Conservation (phyloP, 179 eudicot genomes). For the Heliamphora pulchella region DNA sequence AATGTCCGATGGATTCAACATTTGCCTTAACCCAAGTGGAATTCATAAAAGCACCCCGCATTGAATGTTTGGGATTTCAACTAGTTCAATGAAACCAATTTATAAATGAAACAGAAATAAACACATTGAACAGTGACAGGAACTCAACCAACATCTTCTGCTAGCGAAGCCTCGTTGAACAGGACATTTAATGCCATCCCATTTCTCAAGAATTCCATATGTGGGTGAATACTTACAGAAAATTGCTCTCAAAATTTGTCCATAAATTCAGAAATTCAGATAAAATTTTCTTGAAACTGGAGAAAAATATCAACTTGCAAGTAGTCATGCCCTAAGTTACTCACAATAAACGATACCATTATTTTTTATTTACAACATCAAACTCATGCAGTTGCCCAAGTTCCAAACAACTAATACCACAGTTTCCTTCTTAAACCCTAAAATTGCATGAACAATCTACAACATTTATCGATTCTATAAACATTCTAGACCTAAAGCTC, state of each 20-base stretch:
- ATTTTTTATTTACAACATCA: not conserved
- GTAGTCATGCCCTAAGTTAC: not conserved
- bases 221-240: not conserved
- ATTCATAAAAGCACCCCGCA: not conserved
- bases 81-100: not conserved
- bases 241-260: not conserved
- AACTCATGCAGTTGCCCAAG: not conserved
- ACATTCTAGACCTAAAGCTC: not conserved
- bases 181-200: not conserved
- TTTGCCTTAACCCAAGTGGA: not conserved
- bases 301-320: not conserved
- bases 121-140: not conserved
- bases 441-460: not conserved
- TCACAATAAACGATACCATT: not conserved
- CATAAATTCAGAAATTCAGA: not conserved
- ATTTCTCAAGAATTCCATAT: not conserved
- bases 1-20: not conserved
- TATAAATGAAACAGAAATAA: not conserved
- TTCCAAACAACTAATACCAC: not conserved
- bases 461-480: not conserved
- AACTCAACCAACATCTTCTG: too few relatives aligned
- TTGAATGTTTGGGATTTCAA: not conserved
- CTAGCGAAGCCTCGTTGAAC: too few relatives aligned
- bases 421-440: constrained; percentile 4
- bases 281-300: not conserved